phyloP scores from a whole-genome alignment of 2,329 filamentous ascomycete species.

The Graphilbum ipis-grandicollis region DNA sequence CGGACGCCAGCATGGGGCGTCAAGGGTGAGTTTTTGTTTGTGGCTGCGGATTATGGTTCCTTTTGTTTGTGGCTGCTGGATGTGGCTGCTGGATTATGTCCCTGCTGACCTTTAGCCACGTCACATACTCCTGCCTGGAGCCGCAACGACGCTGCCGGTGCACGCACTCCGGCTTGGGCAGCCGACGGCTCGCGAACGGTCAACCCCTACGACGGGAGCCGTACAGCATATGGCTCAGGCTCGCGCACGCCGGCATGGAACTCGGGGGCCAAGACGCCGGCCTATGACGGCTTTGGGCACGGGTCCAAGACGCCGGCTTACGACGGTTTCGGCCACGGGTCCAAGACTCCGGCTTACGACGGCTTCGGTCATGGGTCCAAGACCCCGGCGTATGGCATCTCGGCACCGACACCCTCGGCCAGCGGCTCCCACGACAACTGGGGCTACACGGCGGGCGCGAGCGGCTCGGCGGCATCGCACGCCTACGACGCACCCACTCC shows the following conservation, averaged over 20 bases:
- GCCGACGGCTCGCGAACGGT: constrained; percentile 47
- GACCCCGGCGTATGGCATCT: constrained; percentile 55
- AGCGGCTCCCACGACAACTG: constrained; percentile 37
- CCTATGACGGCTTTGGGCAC: constrained; percentile 43
- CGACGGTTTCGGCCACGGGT: constrained; percentile 12
- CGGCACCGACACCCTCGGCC: constrained; percentile 39
- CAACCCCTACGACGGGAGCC: constrained; percentile 55
- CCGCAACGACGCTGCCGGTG: constrained; percentile 31
- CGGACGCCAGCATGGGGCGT: constrained; percentile 62
- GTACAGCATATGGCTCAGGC: constrained; percentile 61
- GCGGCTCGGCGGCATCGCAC: constrained; percentile 19
- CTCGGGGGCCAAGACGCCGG: constrained; percentile 57
- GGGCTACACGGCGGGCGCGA: constrained; percentile 37
- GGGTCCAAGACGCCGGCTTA: constrained; percentile 56
- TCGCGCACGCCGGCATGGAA: constrained; percentile 63
- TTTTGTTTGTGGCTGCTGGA: background rate
- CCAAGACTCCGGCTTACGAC: constrained; percentile 10
- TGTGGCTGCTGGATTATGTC: background rate
- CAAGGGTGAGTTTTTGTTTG: constrained; percentile 36
- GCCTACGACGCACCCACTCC: constrained; percentile 57
- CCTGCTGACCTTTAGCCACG: constrained; percentile 25
- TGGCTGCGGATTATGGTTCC: background rate
- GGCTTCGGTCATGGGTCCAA: constrained; percentile 36
- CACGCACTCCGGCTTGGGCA: constrained; percentile 52
- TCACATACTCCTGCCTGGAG: constrained; percentile 47